Percentiles rank a stretch among this genome's conserved stretches.
Conservation (phyloP, 805 yeast genomes). For the Candida arabinofermentans region DNA sequence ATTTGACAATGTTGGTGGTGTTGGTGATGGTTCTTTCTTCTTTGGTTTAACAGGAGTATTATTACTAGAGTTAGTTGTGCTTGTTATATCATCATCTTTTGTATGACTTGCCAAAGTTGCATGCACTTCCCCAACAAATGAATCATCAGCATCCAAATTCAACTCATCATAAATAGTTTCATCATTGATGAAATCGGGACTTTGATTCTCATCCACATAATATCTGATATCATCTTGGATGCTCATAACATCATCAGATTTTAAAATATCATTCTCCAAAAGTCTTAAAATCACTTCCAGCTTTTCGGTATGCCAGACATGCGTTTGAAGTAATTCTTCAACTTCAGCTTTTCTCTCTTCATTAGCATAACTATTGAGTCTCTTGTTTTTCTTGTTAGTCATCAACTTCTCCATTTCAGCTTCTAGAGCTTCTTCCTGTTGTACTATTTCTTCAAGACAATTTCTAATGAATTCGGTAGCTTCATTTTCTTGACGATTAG, state of each 20-base stretch:
- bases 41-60: conserved; percentile 13
- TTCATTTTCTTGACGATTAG: conserved; percentile 71
- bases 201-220: conserved; percentile 90
- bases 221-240: conserved; percentile 88
- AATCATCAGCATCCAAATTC: conserved; percentile 52
- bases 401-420: conserved; percentile 58
- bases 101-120: conserved; percentile 9
- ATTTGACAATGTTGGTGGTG: conserved; percentile 6
- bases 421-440: conserved; percentile 76
- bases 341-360: conserved; percentile 52
- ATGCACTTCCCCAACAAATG: conserved; percentile 28
- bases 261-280: conserved; percentile 74
- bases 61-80: conserved; percentile 5
- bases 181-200: conserved; percentile 90
- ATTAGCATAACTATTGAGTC: conserved; percentile 31
- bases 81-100: conserved; percentile 17
- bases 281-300: conserved; percentile 73
- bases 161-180: conserved; percentile 90
- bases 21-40: conserved; percentile 14
- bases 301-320: conserved; percentile 72
- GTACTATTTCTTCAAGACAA: conserved; percentile 72
- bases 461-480: conserved; percentile 65
- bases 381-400: conserved; percentile 52
- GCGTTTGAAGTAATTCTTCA: conserved; percentile 65
- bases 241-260: conserved; percentile 68